phyloP scores from a whole-genome alignment of 2,329 filamentous ascomycete species.

The Curvularia lunata region DNA sequence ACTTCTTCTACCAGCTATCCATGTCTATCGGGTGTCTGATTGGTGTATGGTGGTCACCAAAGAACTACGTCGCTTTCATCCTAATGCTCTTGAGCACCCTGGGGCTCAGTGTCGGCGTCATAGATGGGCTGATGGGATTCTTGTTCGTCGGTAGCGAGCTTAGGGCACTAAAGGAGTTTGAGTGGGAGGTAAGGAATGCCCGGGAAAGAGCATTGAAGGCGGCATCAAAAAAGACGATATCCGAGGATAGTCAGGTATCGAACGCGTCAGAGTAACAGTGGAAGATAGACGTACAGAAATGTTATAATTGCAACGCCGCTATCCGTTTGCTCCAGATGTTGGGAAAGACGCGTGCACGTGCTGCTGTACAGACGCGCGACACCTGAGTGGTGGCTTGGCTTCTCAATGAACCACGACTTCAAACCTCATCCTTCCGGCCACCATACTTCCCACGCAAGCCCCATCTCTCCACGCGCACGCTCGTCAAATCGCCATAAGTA shows the following conservation, averaged over 20 bases:
- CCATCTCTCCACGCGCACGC: neutral
- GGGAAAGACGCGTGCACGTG: conserved; percentile 24
- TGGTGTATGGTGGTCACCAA: conserved; percentile 84
- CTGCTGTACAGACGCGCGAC: conserved; percentile 18
- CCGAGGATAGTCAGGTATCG: neutral
- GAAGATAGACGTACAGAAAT: neutral
- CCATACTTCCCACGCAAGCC: neutral
- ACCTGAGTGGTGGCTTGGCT: conserved; percentile 9
- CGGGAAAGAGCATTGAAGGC: conserved; percentile 33
- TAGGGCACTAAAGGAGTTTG: conserved; percentile 83
- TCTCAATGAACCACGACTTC: conserved; percentile 9
- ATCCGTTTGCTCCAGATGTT: neutral
- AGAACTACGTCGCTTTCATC: conserved; percentile 78
- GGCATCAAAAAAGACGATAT: conserved; percentile 8
- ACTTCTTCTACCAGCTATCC: conserved; percentile 73
- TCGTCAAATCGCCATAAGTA: conserved; percentile 1
- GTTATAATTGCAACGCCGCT: neutral
- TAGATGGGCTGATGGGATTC: conserved; percentile 85
- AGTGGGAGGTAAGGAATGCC: conserved; percentile 75
- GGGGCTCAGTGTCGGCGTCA: conserved; percentile 73
- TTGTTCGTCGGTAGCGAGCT: conserved; percentile 87
- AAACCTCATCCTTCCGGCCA: conserved; percentile 17
- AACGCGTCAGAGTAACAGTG: conserved; percentile 4
- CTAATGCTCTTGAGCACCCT: conserved; percentile 81
- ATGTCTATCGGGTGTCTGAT: conserved; percentile 77